phyloP scores from a whole-genome alignment of 495 filamentous ascomycete genomes.

The Penicillium longicatenatum region DNA sequence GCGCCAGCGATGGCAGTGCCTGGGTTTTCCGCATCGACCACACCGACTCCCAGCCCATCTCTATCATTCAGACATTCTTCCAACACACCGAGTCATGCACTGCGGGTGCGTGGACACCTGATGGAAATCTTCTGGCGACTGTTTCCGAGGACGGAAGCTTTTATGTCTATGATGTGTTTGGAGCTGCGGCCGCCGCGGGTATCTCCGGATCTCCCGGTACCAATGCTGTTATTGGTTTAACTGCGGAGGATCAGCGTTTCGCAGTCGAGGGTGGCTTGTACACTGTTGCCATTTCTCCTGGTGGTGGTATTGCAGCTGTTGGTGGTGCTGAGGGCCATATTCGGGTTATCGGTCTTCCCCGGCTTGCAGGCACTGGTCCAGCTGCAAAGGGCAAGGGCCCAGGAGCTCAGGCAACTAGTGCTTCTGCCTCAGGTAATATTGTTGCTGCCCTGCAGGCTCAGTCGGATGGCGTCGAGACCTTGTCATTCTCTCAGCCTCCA shows the following conservation, averaged over 20 bases:
- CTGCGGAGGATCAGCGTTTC: conserved; percentile 82
- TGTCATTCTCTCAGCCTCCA: conserved; percentile 77
- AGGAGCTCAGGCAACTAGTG: conserved; percentile 38
- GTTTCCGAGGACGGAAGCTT: conserved; percentile 87
- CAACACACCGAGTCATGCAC: conserved; percentile 85
- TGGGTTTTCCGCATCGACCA: conserved; percentile 90
- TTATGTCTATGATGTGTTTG: conserved; percentile 92
- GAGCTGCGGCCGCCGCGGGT: conserved; percentile 74
- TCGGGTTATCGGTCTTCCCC: conserved; percentile 80
- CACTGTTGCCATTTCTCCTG: conserved; percentile 78
- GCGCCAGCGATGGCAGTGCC: conserved; percentile 88
- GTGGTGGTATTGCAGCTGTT: conserved; percentile 74
- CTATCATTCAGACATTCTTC: conserved; percentile 88
- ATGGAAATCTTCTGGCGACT: conserved; percentile 85
- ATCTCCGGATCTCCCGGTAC: conserved; percentile 67
- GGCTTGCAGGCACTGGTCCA: conserved; percentile 50
- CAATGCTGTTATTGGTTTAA: conserved; percentile 78
- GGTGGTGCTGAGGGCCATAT: conserved; percentile 87
- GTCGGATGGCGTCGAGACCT: conserved; percentile 77
- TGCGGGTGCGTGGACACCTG: conserved; percentile 86
- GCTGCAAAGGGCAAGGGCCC: conserved; percentile 39
- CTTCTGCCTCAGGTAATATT: conserved; percentile 75
- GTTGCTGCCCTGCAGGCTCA: conserved; percentile 72
- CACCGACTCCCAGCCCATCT: conserved; percentile 62
- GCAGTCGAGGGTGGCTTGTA: conserved; percentile 88